These are phyloP conservation scores for Elsinoe arachidis DNA, from an alignment of 2,329 filamentous ascomycete species.

Conservation along the genomic window DNA sequence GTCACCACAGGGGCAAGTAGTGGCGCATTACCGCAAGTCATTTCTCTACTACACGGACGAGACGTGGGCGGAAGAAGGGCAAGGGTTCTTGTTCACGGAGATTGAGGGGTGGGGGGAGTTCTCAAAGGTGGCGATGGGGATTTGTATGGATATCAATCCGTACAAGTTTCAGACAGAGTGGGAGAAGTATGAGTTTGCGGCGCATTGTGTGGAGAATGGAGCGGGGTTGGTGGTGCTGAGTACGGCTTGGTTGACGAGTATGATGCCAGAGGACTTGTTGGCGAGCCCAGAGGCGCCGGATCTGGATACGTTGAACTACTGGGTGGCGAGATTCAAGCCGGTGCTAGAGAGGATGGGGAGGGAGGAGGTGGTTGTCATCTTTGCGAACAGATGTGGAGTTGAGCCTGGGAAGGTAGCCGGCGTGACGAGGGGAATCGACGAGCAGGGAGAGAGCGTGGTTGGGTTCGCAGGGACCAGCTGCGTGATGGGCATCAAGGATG, in stretches of 20 bases:
- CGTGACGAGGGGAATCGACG: constrained; percentile 19
- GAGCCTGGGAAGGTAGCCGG: constrained; percentile 35
- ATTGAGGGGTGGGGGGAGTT: constrained; percentile 27
- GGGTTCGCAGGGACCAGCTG: constrained; percentile 66
- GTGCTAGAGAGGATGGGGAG: constrained; percentile 30
- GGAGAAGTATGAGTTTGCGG: constrained; percentile 49
- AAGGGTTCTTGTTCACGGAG: constrained; percentile 30
- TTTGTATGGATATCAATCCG: constrained; percentile 55
- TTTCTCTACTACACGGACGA: constrained; percentile 62
- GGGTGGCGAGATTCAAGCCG: constrained; percentile 63
- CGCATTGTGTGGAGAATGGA: constrained; percentile 47
- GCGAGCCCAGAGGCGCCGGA: constrained; percentile 51
- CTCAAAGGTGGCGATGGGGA: constrained; percentile 35
- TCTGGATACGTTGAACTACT: constrained; percentile 65
- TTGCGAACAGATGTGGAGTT: constrained; percentile 61
- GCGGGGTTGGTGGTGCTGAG: constrained; percentile 59
- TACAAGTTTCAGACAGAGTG: constrained; percentile 52
- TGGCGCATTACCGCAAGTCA: constrained; percentile 54
- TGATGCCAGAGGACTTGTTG: constrained; percentile 40
- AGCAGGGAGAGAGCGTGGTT: constrained; percentile 24
- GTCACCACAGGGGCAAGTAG: constrained; percentile 43
- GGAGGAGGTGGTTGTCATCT: constrained; percentile 58
- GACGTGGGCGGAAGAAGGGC: constrained; percentile 51
- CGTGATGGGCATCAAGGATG: constrained; percentile 57
- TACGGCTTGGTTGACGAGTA: constrained; percentile 68